Percentiles rank a stretch among this genome's conserved stretches.
These are phyloP conservation scores for Ogataea wickerhamii DNA, from an alignment of 805 yeast species.

Conservation along the genomic window DNA sequence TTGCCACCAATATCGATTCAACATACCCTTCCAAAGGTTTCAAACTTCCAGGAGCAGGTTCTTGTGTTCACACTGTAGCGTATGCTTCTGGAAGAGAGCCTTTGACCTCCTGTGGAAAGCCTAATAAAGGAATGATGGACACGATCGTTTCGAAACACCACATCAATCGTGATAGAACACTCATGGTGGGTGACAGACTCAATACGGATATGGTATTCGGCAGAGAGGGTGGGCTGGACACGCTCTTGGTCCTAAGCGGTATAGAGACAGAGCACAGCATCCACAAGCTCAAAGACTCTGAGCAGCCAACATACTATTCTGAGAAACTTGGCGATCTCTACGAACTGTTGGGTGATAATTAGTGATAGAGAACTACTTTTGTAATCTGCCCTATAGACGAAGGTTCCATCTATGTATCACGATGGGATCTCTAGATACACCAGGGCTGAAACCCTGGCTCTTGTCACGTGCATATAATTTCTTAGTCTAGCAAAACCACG, in stretches of 20 bases:
- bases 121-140: slow-evolving; percentile 84
- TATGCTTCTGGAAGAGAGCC: slow-evolving; percentile 80
- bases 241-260: slow-evolving; percentile 86
- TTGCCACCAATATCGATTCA: slow-evolving; percentile 93
- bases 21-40: slow-evolving; percentile 89
- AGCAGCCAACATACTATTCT: slow-evolving; percentile 65
- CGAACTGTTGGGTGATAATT: slow-evolving; percentile 46
- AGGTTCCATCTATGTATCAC: too few species aligned
- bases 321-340: slow-evolving; percentile 73
- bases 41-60: slow-evolving; percentile 93
- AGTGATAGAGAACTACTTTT: too few species aligned
- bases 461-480: slow-evolving; percentile 3
- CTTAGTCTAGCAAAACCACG: too few species aligned
- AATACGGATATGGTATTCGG: slow-evolving; percentile 97
- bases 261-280: slow-evolving; percentile 75
- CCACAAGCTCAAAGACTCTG: slow-evolving; percentile 34
- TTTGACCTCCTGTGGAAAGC: slow-evolving; percentile 83
- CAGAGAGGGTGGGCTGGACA: slow-evolving; percentile 77
- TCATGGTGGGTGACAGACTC: slow-evolving; percentile 94
- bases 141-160: slow-evolving; percentile 69
- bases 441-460: slow-evolving; percentile 3
- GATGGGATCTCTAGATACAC: too few species aligned
- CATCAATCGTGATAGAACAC: slow-evolving; percentile 55
- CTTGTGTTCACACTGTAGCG: slow-evolving; percentile 74
- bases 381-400: too few species aligned